Evolutionary conservation across 2,329 filamentous ascomycete genomes (phyloP).

Genomic region (Xylaria sp.): DNA sequence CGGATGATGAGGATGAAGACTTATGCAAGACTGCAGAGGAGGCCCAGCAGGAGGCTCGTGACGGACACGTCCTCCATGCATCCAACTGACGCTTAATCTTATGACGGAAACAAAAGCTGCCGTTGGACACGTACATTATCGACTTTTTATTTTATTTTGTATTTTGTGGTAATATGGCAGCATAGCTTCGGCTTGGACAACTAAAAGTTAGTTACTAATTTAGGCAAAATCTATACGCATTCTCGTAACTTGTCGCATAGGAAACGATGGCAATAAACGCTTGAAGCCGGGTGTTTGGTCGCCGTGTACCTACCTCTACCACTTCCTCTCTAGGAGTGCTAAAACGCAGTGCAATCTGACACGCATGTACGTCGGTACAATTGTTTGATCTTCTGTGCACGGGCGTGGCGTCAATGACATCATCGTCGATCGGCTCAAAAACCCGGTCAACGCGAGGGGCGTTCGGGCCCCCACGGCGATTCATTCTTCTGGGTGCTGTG

Average conservation of each 20-base stretch:
- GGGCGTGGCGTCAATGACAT: not conserved
- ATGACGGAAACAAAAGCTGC: not conserved
- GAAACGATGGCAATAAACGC: no score
- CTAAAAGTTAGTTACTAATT: not conserved
- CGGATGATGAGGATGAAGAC: slow-evolving; percentile 32
- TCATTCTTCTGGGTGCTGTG: not conserved
- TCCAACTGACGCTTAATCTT: not conserved
- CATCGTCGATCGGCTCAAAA: not conserved
- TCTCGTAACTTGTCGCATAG: no score
- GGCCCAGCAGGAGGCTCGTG: not conserved
- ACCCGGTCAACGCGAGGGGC: not conserved
- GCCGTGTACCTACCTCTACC: no score
- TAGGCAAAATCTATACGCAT: not conserved
- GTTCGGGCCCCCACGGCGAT: not conserved
- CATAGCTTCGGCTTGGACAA: not conserved
- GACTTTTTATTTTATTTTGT: not conserved
- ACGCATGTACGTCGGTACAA: no score
- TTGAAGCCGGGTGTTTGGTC: no score
- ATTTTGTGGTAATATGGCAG: not conserved
- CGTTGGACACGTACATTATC: not conserved
- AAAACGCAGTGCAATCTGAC: no score
- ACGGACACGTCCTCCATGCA: not conserved
- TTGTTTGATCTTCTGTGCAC: no score
- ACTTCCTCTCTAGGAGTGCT: no score
- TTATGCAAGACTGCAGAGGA: not conserved